These are phyloP conservation scores for Russula earlei DNA, from an alignment of 768 basidiomycete genomes.

Conservation along the genomic window DNA sequence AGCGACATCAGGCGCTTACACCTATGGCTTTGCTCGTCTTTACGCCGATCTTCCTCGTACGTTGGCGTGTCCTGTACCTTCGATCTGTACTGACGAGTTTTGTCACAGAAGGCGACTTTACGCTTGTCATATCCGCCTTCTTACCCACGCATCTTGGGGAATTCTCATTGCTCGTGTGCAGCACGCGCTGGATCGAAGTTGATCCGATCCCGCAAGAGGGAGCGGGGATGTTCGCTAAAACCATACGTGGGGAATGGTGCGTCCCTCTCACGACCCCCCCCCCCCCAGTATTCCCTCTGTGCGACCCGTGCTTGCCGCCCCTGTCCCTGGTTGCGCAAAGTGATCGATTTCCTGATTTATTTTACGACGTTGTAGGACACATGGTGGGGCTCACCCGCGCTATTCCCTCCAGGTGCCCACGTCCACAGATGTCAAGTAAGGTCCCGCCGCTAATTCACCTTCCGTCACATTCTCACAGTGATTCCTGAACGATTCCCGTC, in stretches of 20 bases:
- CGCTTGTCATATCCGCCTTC: slow-evolving; percentile 77
- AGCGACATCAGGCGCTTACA: slow-evolving; percentile 72
- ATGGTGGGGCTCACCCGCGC: slow-evolving; percentile 51
- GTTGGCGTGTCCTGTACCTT: slow-evolving; percentile 18
- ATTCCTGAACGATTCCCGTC: not conserved
- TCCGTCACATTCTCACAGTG: not conserved
- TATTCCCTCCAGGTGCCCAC: slow-evolving; percentile 51
- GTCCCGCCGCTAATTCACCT: not conserved
- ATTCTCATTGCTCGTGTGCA: slow-evolving; percentile 57
- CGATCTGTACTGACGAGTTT: not conserved
- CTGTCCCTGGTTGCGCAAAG: not conserved
- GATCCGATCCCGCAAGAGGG: slow-evolving; percentile 72
- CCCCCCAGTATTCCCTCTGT: too few species aligned
- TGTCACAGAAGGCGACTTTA: slow-evolving; percentile 66
- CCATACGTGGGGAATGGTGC: slow-evolving; percentile 66
- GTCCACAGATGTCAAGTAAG: slow-evolving; percentile 50
- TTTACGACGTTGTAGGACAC: slow-evolving; percentile 47
- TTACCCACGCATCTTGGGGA: slow-evolving; percentile 59
- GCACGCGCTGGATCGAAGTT: slow-evolving; percentile 52
- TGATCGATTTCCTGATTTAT: slow-evolving; percentile 34
- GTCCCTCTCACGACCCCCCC: slow-evolving; percentile 14
- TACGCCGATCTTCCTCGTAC: slow-evolving; percentile 46
- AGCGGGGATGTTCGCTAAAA: slow-evolving; percentile 78
- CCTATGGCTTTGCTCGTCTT: slow-evolving; percentile 59
- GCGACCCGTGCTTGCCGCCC: not conserved